phyloP scores from a whole-genome alignment of 345 rosid species.

The sweet orange (Citrus sinensis) region DNA sequence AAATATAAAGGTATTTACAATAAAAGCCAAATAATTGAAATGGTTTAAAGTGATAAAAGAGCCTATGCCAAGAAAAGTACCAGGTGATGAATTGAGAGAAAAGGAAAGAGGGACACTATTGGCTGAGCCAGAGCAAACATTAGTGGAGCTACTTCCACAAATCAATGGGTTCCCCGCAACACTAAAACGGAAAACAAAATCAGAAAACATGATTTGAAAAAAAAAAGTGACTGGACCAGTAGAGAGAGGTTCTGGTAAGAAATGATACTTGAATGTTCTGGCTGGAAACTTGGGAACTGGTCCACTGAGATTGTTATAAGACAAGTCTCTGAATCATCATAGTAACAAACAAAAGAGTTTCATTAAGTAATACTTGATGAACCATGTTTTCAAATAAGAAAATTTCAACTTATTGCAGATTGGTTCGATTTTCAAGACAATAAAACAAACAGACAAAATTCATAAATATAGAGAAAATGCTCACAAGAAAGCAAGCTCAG shows the following conservation, averaged over 20 bases:
- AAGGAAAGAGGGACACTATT: conserved; percentile 46
- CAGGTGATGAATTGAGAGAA: conserved; percentile 51
- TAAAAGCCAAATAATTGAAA: not conserved
- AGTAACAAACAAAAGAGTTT: conserved; percentile 6
- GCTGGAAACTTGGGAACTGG: conserved; percentile 73
- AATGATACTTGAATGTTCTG: conserved; percentile 71
- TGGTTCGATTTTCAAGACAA: conserved; percentile 23
- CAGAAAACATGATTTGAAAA: not conserved
- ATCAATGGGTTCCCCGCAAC: conserved; percentile 78
- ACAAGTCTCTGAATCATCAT: conserved; percentile 70
- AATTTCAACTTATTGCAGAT: not conserved
- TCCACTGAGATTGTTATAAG: conserved; percentile 91
- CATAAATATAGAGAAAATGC: conserved; percentile 33
- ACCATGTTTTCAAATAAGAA: not conserved
- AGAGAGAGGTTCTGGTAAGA: conserved; percentile 4
- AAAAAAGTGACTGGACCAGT: not conserved
- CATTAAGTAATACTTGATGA: conserved; percentile 7
- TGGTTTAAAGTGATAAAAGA: not conserved
- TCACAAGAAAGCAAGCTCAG: conserved; percentile 85
- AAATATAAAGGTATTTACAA: not conserved
- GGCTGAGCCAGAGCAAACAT: conserved; percentile 63
- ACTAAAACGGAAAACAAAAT: conserved; percentile 31
- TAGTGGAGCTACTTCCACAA: conserved; percentile 52
- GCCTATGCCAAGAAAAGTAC: conserved; percentile 24
- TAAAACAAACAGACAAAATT: conserved; percentile 4